Percentiles rank a stretch among this genome's conserved stretches.
These are phyloP conservation scores for Clavispora phyllophila DNA, from an alignment of 805 yeast species.

Conservation along the genomic window DNA sequence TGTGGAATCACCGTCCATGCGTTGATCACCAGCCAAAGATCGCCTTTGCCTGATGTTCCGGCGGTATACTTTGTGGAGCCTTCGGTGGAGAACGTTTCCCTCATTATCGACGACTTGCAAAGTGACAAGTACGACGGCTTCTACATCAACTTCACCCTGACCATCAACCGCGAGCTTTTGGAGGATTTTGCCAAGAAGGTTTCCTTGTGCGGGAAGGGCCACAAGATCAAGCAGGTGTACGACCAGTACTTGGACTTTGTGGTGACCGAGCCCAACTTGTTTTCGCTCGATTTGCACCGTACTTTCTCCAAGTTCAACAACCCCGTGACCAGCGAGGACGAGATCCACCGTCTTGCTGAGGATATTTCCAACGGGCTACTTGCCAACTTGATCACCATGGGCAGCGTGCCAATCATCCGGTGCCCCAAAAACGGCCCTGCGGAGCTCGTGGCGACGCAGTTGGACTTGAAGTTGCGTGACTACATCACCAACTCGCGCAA, in stretches of 20 bases:
- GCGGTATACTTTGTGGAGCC: constrained; percentile 91
- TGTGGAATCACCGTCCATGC: constrained; percentile 92
- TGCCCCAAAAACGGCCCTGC: constrained; percentile 94
- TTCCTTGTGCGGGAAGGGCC: constrained; percentile 64
- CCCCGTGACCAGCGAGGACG: constrained; percentile 69
- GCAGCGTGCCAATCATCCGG: constrained; percentile 82
- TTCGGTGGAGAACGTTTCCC: constrained; percentile 64
- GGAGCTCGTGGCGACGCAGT: constrained; percentile 82
- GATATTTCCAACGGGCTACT: constrained; percentile 75
- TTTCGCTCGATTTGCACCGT: constrained; percentile 64
- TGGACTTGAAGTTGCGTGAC: constrained; percentile 81
- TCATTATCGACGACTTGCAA: constrained; percentile 67
- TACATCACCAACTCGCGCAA: constrained; percentile 66
- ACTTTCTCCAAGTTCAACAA: constrained; percentile 67
- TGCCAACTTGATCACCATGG: constrained; percentile 71
- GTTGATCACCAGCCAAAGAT: constrained; percentile 61
- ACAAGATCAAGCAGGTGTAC: constrained; percentile 76
- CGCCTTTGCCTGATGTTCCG: constrained; percentile 92
- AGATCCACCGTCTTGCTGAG: constrained; percentile 64
- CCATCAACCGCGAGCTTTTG: constrained; percentile 67
- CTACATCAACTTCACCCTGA: constrained; percentile 83
- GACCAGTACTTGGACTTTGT: constrained; percentile 92
- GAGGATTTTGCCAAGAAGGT: constrained; percentile 87
- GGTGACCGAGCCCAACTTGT: constrained; percentile 89
- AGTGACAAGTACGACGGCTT: constrained; percentile 71